Base-by-base conservation (phyloP, 1,284 basidiomycete genomes). In the Trametes sp. region DNA sequence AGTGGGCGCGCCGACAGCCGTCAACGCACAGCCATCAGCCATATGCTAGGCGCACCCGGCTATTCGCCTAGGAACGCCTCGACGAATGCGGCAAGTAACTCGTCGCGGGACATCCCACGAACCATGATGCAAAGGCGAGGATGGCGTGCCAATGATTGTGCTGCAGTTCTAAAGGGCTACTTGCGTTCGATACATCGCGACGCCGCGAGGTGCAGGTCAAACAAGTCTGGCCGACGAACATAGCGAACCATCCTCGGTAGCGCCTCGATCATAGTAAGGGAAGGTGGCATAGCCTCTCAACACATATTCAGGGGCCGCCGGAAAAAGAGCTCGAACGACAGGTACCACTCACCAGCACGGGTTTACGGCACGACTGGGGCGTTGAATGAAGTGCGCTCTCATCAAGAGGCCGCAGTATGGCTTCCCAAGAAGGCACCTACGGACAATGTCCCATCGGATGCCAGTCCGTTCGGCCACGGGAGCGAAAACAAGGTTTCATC, bases 1-100 rank as follows among this genome's bases (percentile, higher is more conserved):
- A 42, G 45, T 24, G 52, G 29, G 41, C 59, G 45, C 36, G 59
- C 45, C 52, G 46, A 46, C 28, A 21, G 16, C 35, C 26, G 44
- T 35, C 44, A 26, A 16, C 13, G 35, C 53, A 60, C 59, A 54
- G 59, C 59, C 59, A 54, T 60, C 59, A 48, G 21, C 44, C 41
- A 28, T 50, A 33, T 48, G 33, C 38, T n/a, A 10, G 21, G 8
- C n/a, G 21, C 26, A 48, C 28, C 21, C 49, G 44, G 51, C 57
- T 49, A 42, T 50, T 33, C 44, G 35, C 29, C 23, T 48, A 56
- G 44, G 54, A 56, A 56, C 54, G 21, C n/a, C 29, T 24, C 33
- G 31, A 48, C 54, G 23, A 8, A 48, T 48, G 28, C 23, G 13
- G 54, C 31, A 36, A 38, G 54, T 48, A 13, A 23, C 21, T 7